Evolutionary conservation across 495 filamentous ascomycete genomes (phyloP).

Genomic region (Viridothelium virens): DNA sequence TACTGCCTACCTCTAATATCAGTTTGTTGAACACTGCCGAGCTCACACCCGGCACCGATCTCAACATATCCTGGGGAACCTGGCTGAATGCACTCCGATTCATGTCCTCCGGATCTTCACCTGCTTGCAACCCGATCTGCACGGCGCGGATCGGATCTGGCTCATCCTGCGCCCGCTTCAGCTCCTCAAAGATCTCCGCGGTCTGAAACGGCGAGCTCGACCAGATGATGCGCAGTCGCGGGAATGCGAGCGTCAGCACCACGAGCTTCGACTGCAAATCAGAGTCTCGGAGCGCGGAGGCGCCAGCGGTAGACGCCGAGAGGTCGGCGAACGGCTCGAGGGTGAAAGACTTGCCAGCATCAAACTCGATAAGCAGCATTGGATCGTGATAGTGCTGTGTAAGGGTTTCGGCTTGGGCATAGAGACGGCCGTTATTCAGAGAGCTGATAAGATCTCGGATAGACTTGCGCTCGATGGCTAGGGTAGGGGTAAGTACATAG

Average conservation of each 20-base stretch:
- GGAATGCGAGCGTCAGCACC: conserved; percentile 86
- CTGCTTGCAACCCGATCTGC: conserved; percentile 64
- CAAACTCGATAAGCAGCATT: conserved; percentile 94
- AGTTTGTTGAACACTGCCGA: conserved; percentile 64
- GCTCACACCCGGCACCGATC: conserved; percentile 77
- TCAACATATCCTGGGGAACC: conserved; percentile 77
- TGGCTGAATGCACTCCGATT: conserved; percentile 54
- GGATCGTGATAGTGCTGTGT: conserved; percentile 82
- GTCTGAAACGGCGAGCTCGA: conserved; percentile 90
- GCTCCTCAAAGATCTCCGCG: conserved; percentile 87
- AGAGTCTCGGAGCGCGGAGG: conserved; percentile 45
- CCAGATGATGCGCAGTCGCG: conserved; percentile 85
- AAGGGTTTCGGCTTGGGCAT: conserved; percentile 90
- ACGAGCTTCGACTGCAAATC: conserved; percentile 91
- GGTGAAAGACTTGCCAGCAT: conserved; percentile 93
- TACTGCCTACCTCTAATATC: conserved; percentile 62
- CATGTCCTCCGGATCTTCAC: conserved; percentile 52
- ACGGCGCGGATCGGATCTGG: conserved; percentile 87
- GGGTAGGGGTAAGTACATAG: conserved; percentile 82
- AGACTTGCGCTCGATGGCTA: conserved; percentile 92
- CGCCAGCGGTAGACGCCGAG: conserved; percentile 53
- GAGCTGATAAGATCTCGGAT: conserved; percentile 84
- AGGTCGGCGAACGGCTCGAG: conserved; percentile 85
- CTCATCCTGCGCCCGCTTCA: conserved; percentile 82
- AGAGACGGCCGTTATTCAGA: conserved; percentile 84